Evolutionary conservation across 1,139 yeast species (phyloP), one percentile per base, ranked within the genome.

Genomic region (Suhomyces atakaporum): DNA sequence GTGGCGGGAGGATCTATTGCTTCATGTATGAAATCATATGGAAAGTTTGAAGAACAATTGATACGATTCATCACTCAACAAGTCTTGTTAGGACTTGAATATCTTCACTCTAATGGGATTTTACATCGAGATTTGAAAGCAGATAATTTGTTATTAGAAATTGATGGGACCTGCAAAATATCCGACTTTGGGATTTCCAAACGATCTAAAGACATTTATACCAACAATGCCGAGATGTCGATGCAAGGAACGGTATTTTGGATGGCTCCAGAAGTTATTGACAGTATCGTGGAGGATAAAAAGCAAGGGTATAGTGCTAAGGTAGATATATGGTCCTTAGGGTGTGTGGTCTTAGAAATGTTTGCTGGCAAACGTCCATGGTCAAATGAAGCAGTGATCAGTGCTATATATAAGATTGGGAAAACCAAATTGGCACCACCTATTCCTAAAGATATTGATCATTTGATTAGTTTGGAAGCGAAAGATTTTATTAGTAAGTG

Each of bases 211-310:
- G 92, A 92, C 56, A 87, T 92, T 27, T 92, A 92, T 58, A 82
- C 86, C 16, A 90, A 92, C 54, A 83, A 87, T 51, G 90, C 96
- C 2, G 96, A 88, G 41, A 87, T 90, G 95, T 90, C 97, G 10
- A 66, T 69, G 62, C 96, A 94, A 62, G 99, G 99, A 14, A 90
- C 98, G 0, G 90, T 94, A 2, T 94, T 90, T 58, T 94, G 98
- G 98, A 94, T 94, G 98, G 99, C 99, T 0, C 99, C 99, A 0
- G 99, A 94, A 58, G 96, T 94, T 43, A 89, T 94, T 39, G 88
- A 86, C 54, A 82, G 82, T 49, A 81, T 79, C 25, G 81, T 79
- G 4, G 81, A 77, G 51, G 85, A 84, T 50, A 83, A 81, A 38
- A 85, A 84, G 47, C 95, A 84, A 56, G 97, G 97, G 0, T 94